Evolutionary conservation across 164 flowering plant genomes (phyloP), one percentile per base, ranked within the genome.

Genomic region (Berberis vulgaris): DNA sequence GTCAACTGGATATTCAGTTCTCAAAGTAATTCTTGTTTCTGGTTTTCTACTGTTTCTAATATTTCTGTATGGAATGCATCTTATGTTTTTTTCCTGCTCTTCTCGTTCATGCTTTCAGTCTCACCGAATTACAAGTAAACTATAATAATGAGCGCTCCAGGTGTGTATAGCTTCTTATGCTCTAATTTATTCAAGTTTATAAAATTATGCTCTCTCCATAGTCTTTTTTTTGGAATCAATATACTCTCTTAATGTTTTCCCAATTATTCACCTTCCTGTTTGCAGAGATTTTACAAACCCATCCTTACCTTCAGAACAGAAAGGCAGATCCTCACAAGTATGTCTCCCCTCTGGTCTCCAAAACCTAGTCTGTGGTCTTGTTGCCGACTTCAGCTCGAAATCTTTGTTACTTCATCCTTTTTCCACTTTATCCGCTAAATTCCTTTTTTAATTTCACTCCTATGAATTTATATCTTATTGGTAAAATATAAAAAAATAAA

Each of bases 81-180:
- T 65, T 59, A 69, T 55, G 58, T 55, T 4, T 45, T 12, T 41
- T n/a, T 50, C 49, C 57, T 42, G 60, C 61, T 74, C 49, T 59
- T 57, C 55, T 56, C 7, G 38, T 45, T n/a, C 8, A 2, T 13
- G 43, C 4, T 38, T 77, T 7, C 84, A 95, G 99, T 84, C 96
- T 95, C 64, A 88, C 77, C 45, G 99, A 95, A 67, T 73, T 95
- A 57, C 99, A 95, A 85, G 99, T 95, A 71, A 88, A 88, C 75
- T 89, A 84, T 75, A 95, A 95, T 64, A 95, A 91, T 75, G 99
- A 95, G 56, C 85, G 97, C 2, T 88, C 99, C 43, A 89, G 99
- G 99, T 95, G 54, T 4, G 82, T 63, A n/a, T 57, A 45, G 40
- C 61, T 57, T 49, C 52, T 59, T 49, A 8, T 47, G 54, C 10